Conservation (phyloP, 2,329 filamentous ascomycete species). For the Zasmidium cellare region DNA sequence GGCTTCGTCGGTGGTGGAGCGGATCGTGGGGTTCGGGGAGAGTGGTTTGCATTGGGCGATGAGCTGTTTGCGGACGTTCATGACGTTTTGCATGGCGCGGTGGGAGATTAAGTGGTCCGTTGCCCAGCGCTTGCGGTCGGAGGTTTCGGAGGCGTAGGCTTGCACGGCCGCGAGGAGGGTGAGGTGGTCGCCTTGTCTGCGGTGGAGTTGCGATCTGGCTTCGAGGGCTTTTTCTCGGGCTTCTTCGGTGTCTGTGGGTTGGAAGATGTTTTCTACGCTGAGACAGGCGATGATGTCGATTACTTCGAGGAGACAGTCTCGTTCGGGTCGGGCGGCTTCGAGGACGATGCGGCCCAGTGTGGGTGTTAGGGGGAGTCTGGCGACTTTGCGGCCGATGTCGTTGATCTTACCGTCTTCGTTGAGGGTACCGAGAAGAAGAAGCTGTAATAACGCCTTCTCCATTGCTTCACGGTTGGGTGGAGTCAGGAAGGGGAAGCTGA, state of each 20-base stretch:
- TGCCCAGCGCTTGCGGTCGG: constrained; percentile 62
- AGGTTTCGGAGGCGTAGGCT: constrained; percentile 58
- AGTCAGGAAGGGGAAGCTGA: constrained; percentile 83
- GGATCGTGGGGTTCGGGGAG: constrained; percentile 35
- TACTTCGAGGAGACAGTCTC: constrained; percentile 73
- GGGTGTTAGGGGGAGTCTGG: constrained; percentile 78
- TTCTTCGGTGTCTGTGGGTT: constrained; percentile 60
- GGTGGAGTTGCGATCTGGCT: constrained; percentile 57
- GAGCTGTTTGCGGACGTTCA: constrained; percentile 66
- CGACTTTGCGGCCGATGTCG: constrained; percentile 71
- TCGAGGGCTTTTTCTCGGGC: constrained; percentile 59
- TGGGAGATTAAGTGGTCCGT: constrained; percentile 60
- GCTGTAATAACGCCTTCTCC: constrained; percentile 76
- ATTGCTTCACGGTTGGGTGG: constrained; percentile 74
- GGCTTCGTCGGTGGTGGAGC: constrained; percentile 36
- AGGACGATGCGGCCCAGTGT: constrained; percentile 79
- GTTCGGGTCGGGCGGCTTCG: constrained; percentile 69
- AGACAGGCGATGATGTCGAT: constrained; percentile 78
- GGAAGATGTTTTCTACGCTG: constrained; percentile 65
- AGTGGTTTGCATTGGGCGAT: constrained; percentile 54
- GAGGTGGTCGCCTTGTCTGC: constrained; percentile 64
- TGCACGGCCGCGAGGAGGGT: constrained; percentile 62
- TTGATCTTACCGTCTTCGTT: constrained; percentile 73
- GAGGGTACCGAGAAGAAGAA: constrained; percentile 77
- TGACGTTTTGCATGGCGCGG: constrained; percentile 64